Evolutionary conservation across 2,329 filamentous ascomycete genomes (phyloP).

Genomic region (Paraphoma chrysanthemicola): DNA sequence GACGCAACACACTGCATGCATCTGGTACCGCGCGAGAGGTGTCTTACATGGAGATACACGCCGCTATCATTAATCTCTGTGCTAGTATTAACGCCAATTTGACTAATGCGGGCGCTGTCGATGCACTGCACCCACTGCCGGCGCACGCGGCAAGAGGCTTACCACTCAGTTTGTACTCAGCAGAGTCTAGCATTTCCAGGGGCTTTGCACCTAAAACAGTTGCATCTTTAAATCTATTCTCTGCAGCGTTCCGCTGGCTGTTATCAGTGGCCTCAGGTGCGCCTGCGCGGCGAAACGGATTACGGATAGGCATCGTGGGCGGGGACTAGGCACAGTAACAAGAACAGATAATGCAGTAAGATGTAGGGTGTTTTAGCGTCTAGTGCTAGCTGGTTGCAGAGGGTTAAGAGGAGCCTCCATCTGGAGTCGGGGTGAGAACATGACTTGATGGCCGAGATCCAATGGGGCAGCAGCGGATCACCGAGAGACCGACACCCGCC

Average conservation of each 20-base stretch:
- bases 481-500: neutral
- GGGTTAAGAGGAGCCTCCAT: conserved; percentile 12
- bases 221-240: conserved; percentile 41
- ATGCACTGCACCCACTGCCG: conserved; percentile 4
- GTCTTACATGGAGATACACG: conserved; percentile 85
- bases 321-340: conserved; percentile 11
- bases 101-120: conserved; percentile 3
- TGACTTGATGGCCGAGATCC: conserved; percentile 23
- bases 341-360: conserved; percentile 21
- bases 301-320: conserved; percentile 49
- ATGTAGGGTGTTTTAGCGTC: conserved; percentile 25
- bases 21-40: neutral
- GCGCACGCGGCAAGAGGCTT: conserved; percentile 26
- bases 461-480: conserved; percentile 22
- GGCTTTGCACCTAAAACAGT: conserved; percentile 47
- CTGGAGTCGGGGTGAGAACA: conserved; percentile 20
- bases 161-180: conserved; percentile 62
- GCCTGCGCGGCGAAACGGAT: conserved; percentile 49
- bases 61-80: conserved; percentile 95
- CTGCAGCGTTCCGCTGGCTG: conserved; percentile 38
- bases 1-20: conserved; percentile 2
- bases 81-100: conserved; percentile 32
- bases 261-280: conserved; percentile 42
- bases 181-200: conserved; percentile 53
- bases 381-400: conserved; percentile 21